These are phyloP conservation scores for Ophiostoma sp. DNA, from an alignment of 2,329 filamentous ascomycete genomes.

Conservation along the genomic window DNA sequence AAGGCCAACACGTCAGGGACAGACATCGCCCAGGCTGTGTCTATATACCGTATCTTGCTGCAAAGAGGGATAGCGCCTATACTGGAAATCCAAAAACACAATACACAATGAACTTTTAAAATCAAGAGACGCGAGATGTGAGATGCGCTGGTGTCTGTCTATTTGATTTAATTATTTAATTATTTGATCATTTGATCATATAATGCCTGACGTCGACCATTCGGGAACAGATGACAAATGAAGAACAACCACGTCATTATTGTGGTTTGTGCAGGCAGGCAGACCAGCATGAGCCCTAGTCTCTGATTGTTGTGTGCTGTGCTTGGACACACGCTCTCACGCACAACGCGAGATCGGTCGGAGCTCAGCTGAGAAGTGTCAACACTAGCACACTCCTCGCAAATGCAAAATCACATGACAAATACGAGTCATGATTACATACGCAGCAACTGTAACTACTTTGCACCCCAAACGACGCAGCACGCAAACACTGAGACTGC, in stretches of 20 bases:
- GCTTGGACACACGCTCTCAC: not conserved
- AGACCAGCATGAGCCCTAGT: conserved; percentile 1
- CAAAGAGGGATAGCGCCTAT: not conserved
- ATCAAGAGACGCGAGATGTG: not conserved
- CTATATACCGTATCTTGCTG: not conserved
- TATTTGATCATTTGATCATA: not conserved
- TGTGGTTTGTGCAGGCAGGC: not conserved
- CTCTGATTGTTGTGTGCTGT: not conserved
- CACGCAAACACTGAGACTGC: not conserved
- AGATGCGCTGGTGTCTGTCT: not conserved
- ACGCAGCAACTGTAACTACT: not conserved
- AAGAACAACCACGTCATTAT: conserved; percentile 11
- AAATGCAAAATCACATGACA: not conserved
- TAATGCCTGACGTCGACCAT: not conserved
- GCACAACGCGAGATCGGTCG: not conserved
- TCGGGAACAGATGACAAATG: not conserved
- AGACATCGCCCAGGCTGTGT: not conserved
- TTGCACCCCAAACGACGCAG: not conserved
- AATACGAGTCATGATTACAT: conserved; percentile 4
- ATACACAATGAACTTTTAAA: not conserved
- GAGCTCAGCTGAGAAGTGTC: not conserved
- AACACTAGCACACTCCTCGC: not conserved
- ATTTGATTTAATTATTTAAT: not conserved
- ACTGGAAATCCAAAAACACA: not conserved
- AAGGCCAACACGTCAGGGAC: not conserved